Base-by-base conservation (phyloP, 345 rosid genomes). In the Gossypium herbaceum region DNA sequence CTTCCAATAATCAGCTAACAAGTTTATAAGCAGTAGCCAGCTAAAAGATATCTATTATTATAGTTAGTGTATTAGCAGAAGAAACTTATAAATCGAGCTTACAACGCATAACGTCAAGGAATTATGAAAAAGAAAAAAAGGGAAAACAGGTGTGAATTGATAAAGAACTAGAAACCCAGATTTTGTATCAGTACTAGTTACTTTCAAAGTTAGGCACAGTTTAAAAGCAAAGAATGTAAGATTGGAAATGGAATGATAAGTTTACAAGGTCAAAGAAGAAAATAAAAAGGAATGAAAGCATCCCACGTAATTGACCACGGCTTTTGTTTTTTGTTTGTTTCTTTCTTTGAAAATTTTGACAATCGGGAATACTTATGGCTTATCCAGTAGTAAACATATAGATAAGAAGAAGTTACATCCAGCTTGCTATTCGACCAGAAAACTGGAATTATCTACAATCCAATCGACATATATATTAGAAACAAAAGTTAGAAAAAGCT, bases 151-250 rank as follows among this genome's bases (percentile, higher is more conserved):
- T 45, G 50, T 9, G 48, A 45, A 45, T 8, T 45, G 48, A 45
- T 7, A 56, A 19, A 56, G 20, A 20, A 10, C 27, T 20, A 9
- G 58, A 54, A 54, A 54, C 22, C 22, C 58, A 54, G 22, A 54
- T 54, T 54, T 54, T 10, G 20, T 54, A n/a, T 15, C 10, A n/a
- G 24, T 8, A 5, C 41, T 5, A 16, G 83, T 83, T 71, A 20
- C 78, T 75, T 72, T 83, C 79, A 75, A 74, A 70, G 59, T 74
- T 79, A 29, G 81, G 73, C 68, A 77, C 39, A 29, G 2, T 25
- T 20, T 16, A 17, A 48, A 75, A 27, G 73, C 24, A 54, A 75
- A 12, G 39, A 20, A 61, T 34, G 61, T 63, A 2, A n/a, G 17
- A 60, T 3, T 47, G 45, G 63, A 55, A 72, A 45, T 47, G 12